Evolutionary conservation across 1,284 basidiomycete genomes (phyloP), one percentile per base, ranked within the genome.

Genomic region (Coniophora puteana): DNA sequence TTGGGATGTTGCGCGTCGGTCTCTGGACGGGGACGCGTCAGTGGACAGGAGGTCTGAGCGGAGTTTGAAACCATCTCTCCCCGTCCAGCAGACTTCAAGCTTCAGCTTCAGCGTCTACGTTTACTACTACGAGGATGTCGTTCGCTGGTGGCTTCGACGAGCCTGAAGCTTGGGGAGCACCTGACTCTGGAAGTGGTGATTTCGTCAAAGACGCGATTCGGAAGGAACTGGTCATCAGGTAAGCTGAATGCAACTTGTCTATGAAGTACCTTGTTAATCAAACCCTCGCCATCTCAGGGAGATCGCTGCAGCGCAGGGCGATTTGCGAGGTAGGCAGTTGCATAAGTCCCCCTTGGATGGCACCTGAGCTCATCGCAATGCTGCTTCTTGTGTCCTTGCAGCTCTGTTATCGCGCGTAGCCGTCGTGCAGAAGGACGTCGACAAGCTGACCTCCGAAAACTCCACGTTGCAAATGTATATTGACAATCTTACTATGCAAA

Each of bases 391-490:
- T 38, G 23, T 24, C 22, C 23, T 40, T 38, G n/a, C 46, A 91
- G 88, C 78, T 40, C 69, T 90, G 45, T 57, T 86, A 22, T 67
- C 68, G n/a, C 76, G 83, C 44, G 80, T 85, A 1, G 74, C 83
- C 48, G 62, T 67, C 16, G 80, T 86, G 4, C 83, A 90, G 59
- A 71, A 69, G 41, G 89, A 92, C 51, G 74, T 87, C 13, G 82
- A 87, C 45, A 89, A 87, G 58, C 69, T 91, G 16, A 66, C 71
- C 3, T 83, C 85, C 1, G 84, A 83, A 42, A 92, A 92, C 51
- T 80, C 83, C 47, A 90, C 82, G 4, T 63, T 92, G 41, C 89
- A 92, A 58, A 85, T 83, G 78, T 92, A 92, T 55, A 90, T 91
- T 53, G 88, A 92, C 58, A 92, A 92, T 52, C 58, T 92, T 48